phyloP scores from a whole-genome alignment of 139 green algal genomes.

The Micromonas commoda region DNA sequence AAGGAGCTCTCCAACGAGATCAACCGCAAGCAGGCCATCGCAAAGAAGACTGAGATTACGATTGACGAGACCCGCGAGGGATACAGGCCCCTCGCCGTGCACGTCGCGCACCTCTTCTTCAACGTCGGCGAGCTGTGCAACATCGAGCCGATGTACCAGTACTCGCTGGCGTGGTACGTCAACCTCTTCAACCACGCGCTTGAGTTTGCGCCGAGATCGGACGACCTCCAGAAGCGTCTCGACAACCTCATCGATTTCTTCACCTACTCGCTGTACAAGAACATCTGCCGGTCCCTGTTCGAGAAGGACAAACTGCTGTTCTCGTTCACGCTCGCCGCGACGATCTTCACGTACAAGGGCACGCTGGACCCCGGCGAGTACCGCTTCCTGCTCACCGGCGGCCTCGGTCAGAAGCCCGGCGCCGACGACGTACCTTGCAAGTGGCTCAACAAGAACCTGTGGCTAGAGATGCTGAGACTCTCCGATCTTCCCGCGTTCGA shows the following conservation, averaged over 20 bases:
- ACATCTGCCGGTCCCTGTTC: constrained; percentile 61
- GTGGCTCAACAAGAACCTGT: constrained; percentile 58
- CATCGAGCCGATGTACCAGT: constrained; percentile 52
- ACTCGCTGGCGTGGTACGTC: constrained; percentile 44
- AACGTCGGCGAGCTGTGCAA: constrained; percentile 37
- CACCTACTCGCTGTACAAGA: constrained; percentile 42
- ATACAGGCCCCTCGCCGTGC: constrained; percentile 40
- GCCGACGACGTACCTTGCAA: constrained; percentile 49
- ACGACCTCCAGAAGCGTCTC: constrained; percentile 31
- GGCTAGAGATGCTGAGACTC: constrained; percentile 56
- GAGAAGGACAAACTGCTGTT: constrained; percentile 83
- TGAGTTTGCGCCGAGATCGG: constrained; percentile 14
- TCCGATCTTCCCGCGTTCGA: constrained; percentile 33
- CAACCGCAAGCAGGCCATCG: constrained; percentile 59
- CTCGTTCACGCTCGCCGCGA: constrained; percentile 53
- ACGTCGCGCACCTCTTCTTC: constrained; percentile 43
- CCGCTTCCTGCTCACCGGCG: constrained; percentile 67
- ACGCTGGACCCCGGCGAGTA: constrained; percentile 52
- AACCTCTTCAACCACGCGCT: constrained; percentile 36
- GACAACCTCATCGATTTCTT: constrained; percentile 38
- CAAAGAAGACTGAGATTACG: constrained; percentile 35
- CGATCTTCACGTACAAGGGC: constrained; percentile 46
- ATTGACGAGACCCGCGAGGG: constrained; percentile 40
- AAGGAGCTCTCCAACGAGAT: constrained; percentile 69
- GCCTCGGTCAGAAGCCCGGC: constrained; percentile 48